phyloP scores from a whole-genome alignment of 441 rosid genomes.

The Gossypium schwendimanii region DNA sequence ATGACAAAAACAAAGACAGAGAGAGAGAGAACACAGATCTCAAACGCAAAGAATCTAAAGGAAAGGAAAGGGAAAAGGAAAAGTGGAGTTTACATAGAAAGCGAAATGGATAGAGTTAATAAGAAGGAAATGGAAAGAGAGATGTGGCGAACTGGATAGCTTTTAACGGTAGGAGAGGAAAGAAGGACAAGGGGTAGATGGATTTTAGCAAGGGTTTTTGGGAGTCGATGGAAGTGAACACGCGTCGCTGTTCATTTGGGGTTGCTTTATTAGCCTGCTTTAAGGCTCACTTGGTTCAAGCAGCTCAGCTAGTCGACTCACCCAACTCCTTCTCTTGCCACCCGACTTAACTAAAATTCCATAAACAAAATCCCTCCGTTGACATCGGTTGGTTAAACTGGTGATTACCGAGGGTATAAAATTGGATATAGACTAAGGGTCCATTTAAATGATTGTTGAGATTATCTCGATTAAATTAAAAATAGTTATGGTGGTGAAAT shows the following conservation, averaged over 20 bases:
- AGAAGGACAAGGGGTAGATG: conserved; percentile 4
- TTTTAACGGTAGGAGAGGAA: neutral
- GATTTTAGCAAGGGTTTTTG: conserved; percentile 19
- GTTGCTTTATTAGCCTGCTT: neutral
- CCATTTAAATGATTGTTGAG: too few species aligned
- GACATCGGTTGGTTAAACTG: too few species aligned
- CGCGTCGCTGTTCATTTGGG: conserved; percentile 21
- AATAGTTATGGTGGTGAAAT: too few species aligned
- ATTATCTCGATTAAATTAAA: too few species aligned
- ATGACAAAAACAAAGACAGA: neutral
- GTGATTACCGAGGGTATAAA: too few species aligned
- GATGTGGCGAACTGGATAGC: neutral
- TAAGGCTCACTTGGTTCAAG: neutral
- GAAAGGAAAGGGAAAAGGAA: neutral
- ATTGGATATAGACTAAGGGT: too few species aligned
- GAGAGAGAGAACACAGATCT: neutral
- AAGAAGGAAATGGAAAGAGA: neutral
- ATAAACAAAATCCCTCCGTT: too few species aligned
- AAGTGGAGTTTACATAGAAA: neutral
- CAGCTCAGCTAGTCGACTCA: neutral
- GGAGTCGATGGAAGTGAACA: conserved; percentile 21
- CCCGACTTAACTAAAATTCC: too few species aligned
- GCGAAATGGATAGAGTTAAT: conserved; percentile 6
- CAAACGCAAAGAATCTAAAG: neutral
- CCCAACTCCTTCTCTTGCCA: neutral